Conservation (phyloP, 495 filamentous ascomycete genomes). For the Lasiosphaeria miniovina region DNA sequence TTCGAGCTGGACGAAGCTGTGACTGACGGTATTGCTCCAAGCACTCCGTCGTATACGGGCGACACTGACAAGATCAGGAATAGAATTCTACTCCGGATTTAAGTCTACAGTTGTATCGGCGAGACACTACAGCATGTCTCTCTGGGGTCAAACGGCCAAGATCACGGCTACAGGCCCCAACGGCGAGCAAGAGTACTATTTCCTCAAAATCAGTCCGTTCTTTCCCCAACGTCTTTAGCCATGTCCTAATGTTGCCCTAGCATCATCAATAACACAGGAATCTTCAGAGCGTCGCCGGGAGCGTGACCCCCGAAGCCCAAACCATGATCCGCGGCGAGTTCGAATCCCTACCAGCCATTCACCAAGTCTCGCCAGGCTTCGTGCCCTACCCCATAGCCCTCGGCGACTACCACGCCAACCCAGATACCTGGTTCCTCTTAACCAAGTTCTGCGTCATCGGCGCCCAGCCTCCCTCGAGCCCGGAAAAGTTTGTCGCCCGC, state of each 20-base stretch:
- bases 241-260: too few relatives aligned
- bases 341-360: slow-evolving; percentile 15
- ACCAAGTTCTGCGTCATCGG: slow-evolving; percentile 19
- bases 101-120: slow-evolving; percentile 3
- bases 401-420: slow-evolving; percentile 20
- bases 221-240: background rate
- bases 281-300: slow-evolving; percentile 4
- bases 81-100: slow-evolving; percentile 2
- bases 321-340: slow-evolving; percentile 18
- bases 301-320: background rate
- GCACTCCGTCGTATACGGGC: background rate
- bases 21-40: background rate
- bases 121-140: slow-evolving; percentile 12
- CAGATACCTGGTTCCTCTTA: slow-evolving; percentile 17
- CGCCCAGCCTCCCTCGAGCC: slow-evolving; percentile 14
- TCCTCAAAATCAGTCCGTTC: slow-evolving; percentile 6
- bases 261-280: background rate
- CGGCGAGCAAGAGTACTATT: slow-evolving; percentile 1
- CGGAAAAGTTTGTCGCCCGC: slow-evolving; percentile 24
- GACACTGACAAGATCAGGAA: background rate
- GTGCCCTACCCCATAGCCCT: slow-evolving; percentile 7
- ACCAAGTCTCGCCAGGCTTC: slow-evolving; percentile 8
- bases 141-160: slow-evolving; percentile 13
- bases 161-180: slow-evolving; percentile 5
- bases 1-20: slow-evolving; percentile 11